phyloP scores from a whole-genome alignment of 176 grass and related monocot species.

The Ensete glaucum region DNA sequence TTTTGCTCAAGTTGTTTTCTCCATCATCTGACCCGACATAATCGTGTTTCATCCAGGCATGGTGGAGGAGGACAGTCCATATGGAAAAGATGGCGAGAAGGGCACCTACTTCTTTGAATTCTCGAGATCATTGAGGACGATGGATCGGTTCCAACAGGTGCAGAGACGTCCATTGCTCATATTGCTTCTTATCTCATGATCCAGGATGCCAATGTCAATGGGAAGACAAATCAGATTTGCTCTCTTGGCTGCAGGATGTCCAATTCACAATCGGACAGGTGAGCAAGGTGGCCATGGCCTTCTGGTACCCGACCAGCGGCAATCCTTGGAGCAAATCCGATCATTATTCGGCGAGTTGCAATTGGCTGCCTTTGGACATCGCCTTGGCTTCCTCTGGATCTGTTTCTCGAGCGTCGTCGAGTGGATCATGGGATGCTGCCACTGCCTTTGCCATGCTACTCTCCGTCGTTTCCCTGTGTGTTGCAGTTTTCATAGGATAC shows the following conservation, averaged over 20 bases:
- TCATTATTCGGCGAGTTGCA: conserved; percentile 85
- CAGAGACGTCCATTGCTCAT: not conserved
- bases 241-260: conserved; percentile 56
- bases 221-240: not conserved
- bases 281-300: conserved; percentile 65
- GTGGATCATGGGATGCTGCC: conserved; percentile 69
- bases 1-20: not conserved
- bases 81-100: conserved; percentile 65
- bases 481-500: conserved; percentile 69
- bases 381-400: conserved; percentile 35
- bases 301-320: conserved; percentile 79
- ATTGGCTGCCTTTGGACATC: conserved; percentile 84
- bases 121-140: conserved; percentile 85
- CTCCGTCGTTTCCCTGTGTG: conserved; percentile 63
- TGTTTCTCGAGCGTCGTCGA: conserved; percentile 31
- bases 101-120: conserved; percentile 96
- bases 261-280: conserved; percentile 84
- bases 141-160: conserved; percentile 92
- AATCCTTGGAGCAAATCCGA: conserved; percentile 62
- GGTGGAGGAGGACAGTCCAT: conserved; percentile 77
- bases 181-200: not conserved
- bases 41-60: conserved; percentile 35
- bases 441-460: conserved; percentile 75
- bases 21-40: not conserved
- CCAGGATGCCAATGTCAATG: not conserved